Base-by-base conservation (phyloP, 805 yeast species). In the Zygoascus ofunaensis region DNA sequence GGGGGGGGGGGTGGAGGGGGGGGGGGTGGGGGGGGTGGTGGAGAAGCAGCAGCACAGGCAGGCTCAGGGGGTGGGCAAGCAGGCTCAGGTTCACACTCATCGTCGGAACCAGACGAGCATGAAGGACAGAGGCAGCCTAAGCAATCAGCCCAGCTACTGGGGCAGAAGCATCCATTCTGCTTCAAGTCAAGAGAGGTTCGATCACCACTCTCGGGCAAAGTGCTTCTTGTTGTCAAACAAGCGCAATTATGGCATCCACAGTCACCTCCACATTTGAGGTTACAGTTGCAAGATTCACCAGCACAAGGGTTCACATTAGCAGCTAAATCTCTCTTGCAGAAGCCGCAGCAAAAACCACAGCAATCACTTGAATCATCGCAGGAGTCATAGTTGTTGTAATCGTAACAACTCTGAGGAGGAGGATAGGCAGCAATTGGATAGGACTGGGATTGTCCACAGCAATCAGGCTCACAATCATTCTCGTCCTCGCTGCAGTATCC, bases 41-140 rank as follows among this genome's bases (percentile, higher is more conserved):
- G 30, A 19, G 39, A 5, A 36, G 39, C 24, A 36, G 39, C 22
- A 33, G 36, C 18, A 22, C 23, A 33, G 17, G 26, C 39, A 21
- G 33, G 34, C 20, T 7, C 40, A 24, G 18, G 40, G 17, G 39
- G 12, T 4, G 38, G 38, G 8, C 12, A 15, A 19, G 38, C 21
- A 12, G n/a, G 14, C 12, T 36, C 42, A 23, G 45, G 37, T 15
- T 42, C 48, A 14, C 37, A 41, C 15, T 37, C 41, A n/a, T 37
- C 45, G 33, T 37, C 36, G 34, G n/a, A n/a, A n/a, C n/a, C n/a
- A n/a, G 30, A 26, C 7, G 30, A 26, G 7, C 10, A 26, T 8
- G 30, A 26, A 26, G 30, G 30, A 12, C 30, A 26, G 10, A 26
- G 12, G 30, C 30, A 26, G 12, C 10, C 10, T 7, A 26, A 8